Base-by-base conservation (phyloP, 352 stramenopile genomes). In the Phytophthora kernoviae region DNA sequence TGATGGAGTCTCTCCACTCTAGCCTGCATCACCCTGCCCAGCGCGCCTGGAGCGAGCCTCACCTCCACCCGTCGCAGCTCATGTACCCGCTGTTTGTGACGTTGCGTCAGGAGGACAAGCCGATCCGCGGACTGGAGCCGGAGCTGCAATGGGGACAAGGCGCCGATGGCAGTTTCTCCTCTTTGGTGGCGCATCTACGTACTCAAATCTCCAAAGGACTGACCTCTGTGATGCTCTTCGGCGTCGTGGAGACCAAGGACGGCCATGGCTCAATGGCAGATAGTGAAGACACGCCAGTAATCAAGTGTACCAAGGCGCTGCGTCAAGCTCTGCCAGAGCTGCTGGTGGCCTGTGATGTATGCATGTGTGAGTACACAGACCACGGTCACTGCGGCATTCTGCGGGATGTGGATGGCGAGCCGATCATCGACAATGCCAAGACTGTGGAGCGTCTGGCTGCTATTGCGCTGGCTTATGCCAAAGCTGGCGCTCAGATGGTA, bases 401-500 rank as follows among this genome's bases (percentile, higher is more conserved):
- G 47, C 79, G 85, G 46, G 53, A 62, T 5, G 88, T 99, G 27
- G 96, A 99, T 42, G 87, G 94, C 40, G 91, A 99, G 75, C 83
- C 96, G 27, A 84, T 98, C 57, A 98, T 99, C 77, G 81, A 98
- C 57, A 99, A 99, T 73, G 85, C 96, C 62, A 79, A 91, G 40
- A 99, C 96, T 5, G 84, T 99, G 36, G 91, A 98, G 62, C 93
- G 98, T 24, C 94, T 99, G 33, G 93, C 87, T 51, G 96, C 91
- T 66, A 98, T 99, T 71, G 89, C 93, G 45, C 76, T 99, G 27
- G 93, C 87, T 49, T 98, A 99, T 65, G 98, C 98, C 14, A 79
- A 86, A n/a, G 97, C 98, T 12, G 98, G 98, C 37, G 82, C 96
- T 42, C 97, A 99, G 81, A 96, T 99, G 77, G 96, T 99, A 48